Base-by-base conservation (phyloP, 1,284 basidiomycete species). In the Melampsora medusae region DNA sequence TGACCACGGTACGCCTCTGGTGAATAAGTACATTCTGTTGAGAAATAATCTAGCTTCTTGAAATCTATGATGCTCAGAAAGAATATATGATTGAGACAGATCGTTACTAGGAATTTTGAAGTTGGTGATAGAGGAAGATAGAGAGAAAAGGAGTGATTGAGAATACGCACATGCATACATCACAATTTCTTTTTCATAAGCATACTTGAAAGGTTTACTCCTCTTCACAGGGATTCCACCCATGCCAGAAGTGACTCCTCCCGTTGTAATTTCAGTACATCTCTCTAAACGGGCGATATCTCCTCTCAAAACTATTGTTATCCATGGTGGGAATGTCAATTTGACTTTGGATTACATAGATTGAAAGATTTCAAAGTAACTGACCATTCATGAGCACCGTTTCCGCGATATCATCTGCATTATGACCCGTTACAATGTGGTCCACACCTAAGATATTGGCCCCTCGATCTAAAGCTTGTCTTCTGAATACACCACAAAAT, bases 171-270 rank as follows among this genome's bases (percentile, higher is more conserved):
- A 81, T 22, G 80, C 81, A 77, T 80, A 83, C 95, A 99, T 97
- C 79, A 99, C 96, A 62, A 99, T 99, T 84, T 99, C 96, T 85
- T 99, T 99, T 85, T 99, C 97, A 82, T 99, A 99, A 0, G 94
- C 91, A 81, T 98, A 85, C 84, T 98, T 99, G 88, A 99, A 99
- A 2, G 96, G 96, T 85, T 99, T 99, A 78, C 92, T 95, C 64
- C 97, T 88, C 83, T 90, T 92, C 82, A 99, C 98, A 0, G 93
- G 96, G 81, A 95, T 92, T 82, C 95, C 93, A n/a, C 79, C 79
- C 0, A 78, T 74, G 28, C 59, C 38, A 17, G 66, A 67, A 28
- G 78, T 67, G 17, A 71, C 42, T 49, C 92, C 91, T 81, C 93
- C 90, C 0, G 95, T 95, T 71, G 92, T 94, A 77, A 99, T 96